These are phyloP conservation scores for Penicillium fuscoglaucum DNA, from an alignment of 2,329 filamentous ascomycete genomes.

Conservation along the genomic window DNA sequence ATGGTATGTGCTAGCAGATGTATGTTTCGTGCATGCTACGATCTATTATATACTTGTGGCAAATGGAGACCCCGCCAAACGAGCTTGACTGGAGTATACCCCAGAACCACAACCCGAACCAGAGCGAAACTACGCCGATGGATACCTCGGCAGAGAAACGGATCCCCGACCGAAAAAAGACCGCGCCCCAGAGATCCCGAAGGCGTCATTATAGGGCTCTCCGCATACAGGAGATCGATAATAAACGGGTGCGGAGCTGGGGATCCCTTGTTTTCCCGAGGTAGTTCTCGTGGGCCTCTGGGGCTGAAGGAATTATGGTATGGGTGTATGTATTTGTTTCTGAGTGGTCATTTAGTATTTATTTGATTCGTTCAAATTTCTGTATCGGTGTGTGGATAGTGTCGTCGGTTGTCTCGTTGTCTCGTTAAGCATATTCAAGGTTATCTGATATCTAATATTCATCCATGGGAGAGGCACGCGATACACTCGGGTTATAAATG, in stretches of 20 bases:
- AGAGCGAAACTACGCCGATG: constrained; percentile 26
- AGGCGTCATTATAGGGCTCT: constrained; percentile 11
- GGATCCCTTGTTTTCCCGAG: constrained; percentile 33
- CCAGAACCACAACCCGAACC: constrained; percentile 1
- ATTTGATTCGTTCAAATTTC: not conserved
- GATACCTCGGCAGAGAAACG: constrained; percentile 13
- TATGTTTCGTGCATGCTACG: not conserved
- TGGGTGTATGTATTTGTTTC: not conserved
- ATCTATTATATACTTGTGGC: not conserved
- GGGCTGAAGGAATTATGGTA: not conserved
- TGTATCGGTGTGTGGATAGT: not conserved
- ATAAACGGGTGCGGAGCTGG: constrained; percentile 10
- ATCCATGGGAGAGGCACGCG: not conserved
- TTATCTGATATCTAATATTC: not conserved
- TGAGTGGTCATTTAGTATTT: not conserved
- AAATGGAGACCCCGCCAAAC: not conserved
- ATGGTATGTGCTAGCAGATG: not conserved
- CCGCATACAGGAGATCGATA: constrained; percentile 6
- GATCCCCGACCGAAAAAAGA: constrained; percentile 17
- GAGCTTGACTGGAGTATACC: not conserved
- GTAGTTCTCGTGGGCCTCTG: constrained; percentile 28
- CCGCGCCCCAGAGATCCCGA: constrained; percentile 17
- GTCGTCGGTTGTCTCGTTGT: not conserved
- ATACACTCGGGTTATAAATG: not conserved
- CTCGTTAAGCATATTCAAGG: not conserved